A percentile compares a stretch with the other conserved stretches of the same genome.
Conservation (phyloP, 2,329 filamentous ascomycete genomes). For the Verticillium isaacii region DNA sequence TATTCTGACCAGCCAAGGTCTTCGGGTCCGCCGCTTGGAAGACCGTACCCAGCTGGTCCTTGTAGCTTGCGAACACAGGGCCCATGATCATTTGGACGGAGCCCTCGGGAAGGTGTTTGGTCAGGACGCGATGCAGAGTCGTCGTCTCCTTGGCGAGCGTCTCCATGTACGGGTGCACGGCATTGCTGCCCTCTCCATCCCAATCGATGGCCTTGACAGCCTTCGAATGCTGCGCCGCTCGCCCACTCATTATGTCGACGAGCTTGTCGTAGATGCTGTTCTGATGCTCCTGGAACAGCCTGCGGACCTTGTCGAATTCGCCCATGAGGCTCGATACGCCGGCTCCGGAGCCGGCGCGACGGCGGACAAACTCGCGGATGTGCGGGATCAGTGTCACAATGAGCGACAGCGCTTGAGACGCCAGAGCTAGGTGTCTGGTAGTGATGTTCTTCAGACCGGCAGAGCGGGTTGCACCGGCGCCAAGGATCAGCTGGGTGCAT, state of each 20-base stretch:
- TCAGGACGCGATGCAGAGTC: conserved; percentile 77
- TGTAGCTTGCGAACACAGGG: conserved; percentile 78
- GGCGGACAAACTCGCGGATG: conserved; percentile 82
- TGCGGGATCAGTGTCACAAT: conserved; percentile 84
- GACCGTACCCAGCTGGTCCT: conserved; percentile 69
- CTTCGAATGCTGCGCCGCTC: conserved; percentile 69
- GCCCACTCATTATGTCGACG: conserved; percentile 83
- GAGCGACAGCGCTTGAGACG: conserved; percentile 84
- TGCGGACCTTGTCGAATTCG: conserved; percentile 84
- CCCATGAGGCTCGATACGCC: conserved; percentile 59
- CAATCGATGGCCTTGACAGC: conserved; percentile 72
- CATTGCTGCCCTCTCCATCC: conserved; percentile 47
- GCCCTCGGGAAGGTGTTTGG: conserved; percentile 72
- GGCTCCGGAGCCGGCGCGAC: conserved; percentile 57
- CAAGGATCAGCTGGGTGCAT: conserved; percentile 92
- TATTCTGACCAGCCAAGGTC: conserved; percentile 64
- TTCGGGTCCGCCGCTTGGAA: conserved; percentile 61
- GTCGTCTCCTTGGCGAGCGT: conserved; percentile 80
- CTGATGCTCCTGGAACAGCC: conserved; percentile 83
- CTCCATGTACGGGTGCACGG: conserved; percentile 72
- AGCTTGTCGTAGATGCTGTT: conserved; percentile 88
- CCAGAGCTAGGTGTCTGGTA: conserved; percentile 88
- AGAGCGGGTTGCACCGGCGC: conserved; percentile 82
- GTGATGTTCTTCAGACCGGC: conserved; percentile 95
- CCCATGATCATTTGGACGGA: conserved; percentile 80